Evolutionary conservation across 257 asterid genomes (phyloP).

Genomic region (Salvia rosmarinus): DNA sequence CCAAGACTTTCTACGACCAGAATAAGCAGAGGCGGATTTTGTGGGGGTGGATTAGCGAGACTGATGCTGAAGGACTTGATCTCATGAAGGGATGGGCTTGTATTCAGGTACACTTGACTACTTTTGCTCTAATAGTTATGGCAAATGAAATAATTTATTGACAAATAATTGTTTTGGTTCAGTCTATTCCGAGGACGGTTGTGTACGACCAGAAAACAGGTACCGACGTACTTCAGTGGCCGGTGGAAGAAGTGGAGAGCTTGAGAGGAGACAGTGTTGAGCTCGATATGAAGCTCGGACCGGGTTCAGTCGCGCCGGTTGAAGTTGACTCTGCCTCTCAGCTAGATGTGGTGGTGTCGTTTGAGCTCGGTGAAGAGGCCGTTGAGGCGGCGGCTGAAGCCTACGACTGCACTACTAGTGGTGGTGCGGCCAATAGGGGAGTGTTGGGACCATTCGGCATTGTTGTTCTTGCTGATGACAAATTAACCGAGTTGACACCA

Average conservation of each 20-base stretch:
- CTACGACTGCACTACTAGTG: conserved; percentile 59
- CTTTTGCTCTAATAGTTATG: too few relatives aligned
- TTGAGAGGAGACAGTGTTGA: conserved; percentile 52
- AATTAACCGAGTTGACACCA: conserved; percentile 57
- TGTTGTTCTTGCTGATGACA: conserved; percentile 60
- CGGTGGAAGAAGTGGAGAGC: conserved; percentile 78
- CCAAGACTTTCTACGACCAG: conserved; percentile 79
- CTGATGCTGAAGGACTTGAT: conserved; percentile 64
- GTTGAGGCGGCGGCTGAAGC: conserved; percentile 39
- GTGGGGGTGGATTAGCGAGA: conserved; percentile 86
- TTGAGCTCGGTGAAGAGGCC: conserved; percentile 49
- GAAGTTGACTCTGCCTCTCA: conserved; percentile 54
- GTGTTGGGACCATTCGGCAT: conserved; percentile 77
- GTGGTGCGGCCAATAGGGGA: conserved; percentile 67
- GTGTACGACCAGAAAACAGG: conserved; percentile 63
- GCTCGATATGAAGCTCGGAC: conserved; percentile 56
- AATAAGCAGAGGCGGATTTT: conserved; percentile 58
- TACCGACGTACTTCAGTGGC: conserved; percentile 77
- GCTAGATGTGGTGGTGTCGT: conserved; percentile 66
- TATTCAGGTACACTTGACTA: conserved; percentile 52
- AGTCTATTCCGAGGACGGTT: conserved; percentile 79
- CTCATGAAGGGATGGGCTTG: conserved; percentile 72
- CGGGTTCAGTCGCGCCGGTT: conserved; percentile 64
- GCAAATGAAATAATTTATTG: too few relatives aligned
- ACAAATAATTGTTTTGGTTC: not conserved